A percentile compares a stretch with the other conserved stretches of the same genome.
These are phyloP conservation scores for Nannochloropsis salina DNA, from an alignment of 108 stramenopile genomes.

Conservation along the genomic window DNA sequence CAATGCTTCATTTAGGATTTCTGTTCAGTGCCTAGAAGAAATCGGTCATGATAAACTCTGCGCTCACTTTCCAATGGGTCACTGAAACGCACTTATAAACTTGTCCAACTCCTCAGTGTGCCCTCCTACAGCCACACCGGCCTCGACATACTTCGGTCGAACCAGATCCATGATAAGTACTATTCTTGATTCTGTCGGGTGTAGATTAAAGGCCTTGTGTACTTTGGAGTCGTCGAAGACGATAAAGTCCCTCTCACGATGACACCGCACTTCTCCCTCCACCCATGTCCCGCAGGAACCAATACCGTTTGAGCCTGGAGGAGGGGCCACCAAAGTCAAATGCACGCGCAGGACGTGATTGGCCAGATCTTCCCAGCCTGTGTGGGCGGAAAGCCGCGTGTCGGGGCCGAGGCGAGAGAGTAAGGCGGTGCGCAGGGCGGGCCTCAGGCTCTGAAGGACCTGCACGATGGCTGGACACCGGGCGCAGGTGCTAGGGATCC, in stretches of 20 bases:
- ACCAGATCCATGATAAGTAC: constrained; percentile 89
- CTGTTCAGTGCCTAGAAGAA: too few species aligned
- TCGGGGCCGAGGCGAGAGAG: constrained; percentile 76
- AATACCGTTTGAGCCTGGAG: neutral
- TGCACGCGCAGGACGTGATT: constrained; percentile 90
- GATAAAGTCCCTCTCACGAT: constrained; percentile 66
- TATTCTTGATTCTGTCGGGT: constrained; percentile 64
- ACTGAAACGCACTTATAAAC: constrained; percentile 62
- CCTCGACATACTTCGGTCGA: constrained; percentile 65
- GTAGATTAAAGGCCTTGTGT: constrained; percentile 62
- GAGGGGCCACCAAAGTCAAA: constrained; percentile 77
- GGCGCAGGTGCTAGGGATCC: constrained; percentile 65
- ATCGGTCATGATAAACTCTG: too few species aligned
- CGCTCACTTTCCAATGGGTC: neutral
- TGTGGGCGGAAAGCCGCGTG: constrained; percentile 78
- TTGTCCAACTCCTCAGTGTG: constrained; percentile 84
- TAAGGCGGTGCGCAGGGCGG: constrained; percentile 75
- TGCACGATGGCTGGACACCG: constrained; percentile 69
- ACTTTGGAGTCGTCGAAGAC: constrained; percentile 91
- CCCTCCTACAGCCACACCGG: constrained; percentile 76
- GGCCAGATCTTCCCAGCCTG: constrained; percentile 91
- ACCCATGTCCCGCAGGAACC: constrained; percentile 86
- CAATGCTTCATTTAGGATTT: too few species aligned
- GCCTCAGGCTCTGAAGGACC: constrained; percentile 39
- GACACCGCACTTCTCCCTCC: constrained; percentile 80